These are phyloP conservation scores for Clathrus columnatus DNA, from an alignment of 768 basidiomycete genomes.

Conservation along the genomic window DNA sequence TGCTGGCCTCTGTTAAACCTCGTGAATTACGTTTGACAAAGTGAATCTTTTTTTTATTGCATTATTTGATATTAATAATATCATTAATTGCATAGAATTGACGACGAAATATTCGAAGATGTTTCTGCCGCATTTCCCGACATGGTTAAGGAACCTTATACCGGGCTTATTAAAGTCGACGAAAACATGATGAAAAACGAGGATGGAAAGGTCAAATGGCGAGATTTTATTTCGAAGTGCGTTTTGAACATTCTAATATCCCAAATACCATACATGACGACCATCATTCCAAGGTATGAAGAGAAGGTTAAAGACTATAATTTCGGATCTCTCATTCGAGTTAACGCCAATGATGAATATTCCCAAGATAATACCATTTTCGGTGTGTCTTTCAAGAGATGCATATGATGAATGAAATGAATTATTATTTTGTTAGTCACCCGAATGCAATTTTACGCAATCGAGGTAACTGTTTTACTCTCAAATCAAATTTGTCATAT, in stretches of 20 bases:
- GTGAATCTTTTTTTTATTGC: slow-evolving; percentile 33
- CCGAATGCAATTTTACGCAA: slow-evolving; percentile 87
- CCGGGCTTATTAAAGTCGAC: slow-evolving; percentile 50
- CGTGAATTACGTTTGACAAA: slow-evolving; percentile 72
- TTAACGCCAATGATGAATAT: slow-evolving; percentile 72
- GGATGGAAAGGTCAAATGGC: slow-evolving; percentile 84
- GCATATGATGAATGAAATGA: slow-evolving; percentile 4
- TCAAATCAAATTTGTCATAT: not conserved
- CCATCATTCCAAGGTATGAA: slow-evolving; percentile 54
- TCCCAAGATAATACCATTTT: slow-evolving; percentile 91
- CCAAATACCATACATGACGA: not conserved
- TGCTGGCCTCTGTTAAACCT: slow-evolving; percentile 75
- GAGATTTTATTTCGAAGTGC: slow-evolving; percentile 73
- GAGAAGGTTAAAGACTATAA: slow-evolving; percentile 89
- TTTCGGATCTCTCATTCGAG: slow-evolving; percentile 91
- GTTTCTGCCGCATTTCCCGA: slow-evolving; percentile 77
- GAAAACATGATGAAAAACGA: slow-evolving; percentile 91
- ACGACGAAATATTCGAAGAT: slow-evolving; percentile 86
- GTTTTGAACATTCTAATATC: slow-evolving; percentile 15
- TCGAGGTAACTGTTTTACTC: slow-evolving; percentile 50
- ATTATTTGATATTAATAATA: not conserved
- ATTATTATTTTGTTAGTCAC: slow-evolving; percentile 35
- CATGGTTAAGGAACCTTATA: slow-evolving; percentile 30
- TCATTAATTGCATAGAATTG: slow-evolving; percentile 43
- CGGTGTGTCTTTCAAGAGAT: slow-evolving; percentile 38